Base-by-base conservation (phyloP, 1,139 yeast species). In the Saccharomyces hybrid region DNA sequence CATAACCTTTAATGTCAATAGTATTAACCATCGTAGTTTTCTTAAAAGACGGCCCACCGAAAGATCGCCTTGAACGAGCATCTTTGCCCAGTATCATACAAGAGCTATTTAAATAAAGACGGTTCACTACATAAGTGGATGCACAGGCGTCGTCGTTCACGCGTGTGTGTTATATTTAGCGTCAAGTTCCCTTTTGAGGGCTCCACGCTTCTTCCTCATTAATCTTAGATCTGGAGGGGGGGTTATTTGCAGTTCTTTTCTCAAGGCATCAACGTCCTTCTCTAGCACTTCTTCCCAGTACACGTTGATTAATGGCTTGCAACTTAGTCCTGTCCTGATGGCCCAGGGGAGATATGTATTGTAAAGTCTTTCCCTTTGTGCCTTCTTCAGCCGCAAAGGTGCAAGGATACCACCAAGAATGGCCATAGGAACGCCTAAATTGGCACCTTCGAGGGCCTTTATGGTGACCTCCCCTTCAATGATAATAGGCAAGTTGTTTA, bases 381-480 rank as follows among this genome's bases (percentile, higher is more conserved):
- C 60, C 13, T 78, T 72, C 55, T 79, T 81, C 54, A 93, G 76
- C 57, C 89, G 76, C 65, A 88, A 78, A 0, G 97, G 97, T 2
- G 97, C 97, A 62, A 89, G 80, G 27, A 88, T 63, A 0, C 97
- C 95, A 0, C 97, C 97, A 53, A 95, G 72, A 0, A 96, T 96
- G 8, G 97, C 91, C 95, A 95, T 91, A 20, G 98, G 98, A 50
- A 95, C 81, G 1, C 97, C 96, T 57, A 93, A 81, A 69, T 93
- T 93, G 70, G 93, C 86, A 67, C 84, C 95, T 71, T 93, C 99
- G 63, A 95, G 83, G 28, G 91, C 87, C 71, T 93, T 93, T 27
- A 93, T 87, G 0, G 97, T 89, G 52, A 93, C 86, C 68, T 93
- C 99, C 16, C 99, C 99, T 66, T 93, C 99, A 62, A 95, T 82